Percentiles rank a stretch among this genome's conserved stretches.
Conservation (phyloP, 2,329 filamentous ascomycete species). For the Ascochyta lentis region DNA sequence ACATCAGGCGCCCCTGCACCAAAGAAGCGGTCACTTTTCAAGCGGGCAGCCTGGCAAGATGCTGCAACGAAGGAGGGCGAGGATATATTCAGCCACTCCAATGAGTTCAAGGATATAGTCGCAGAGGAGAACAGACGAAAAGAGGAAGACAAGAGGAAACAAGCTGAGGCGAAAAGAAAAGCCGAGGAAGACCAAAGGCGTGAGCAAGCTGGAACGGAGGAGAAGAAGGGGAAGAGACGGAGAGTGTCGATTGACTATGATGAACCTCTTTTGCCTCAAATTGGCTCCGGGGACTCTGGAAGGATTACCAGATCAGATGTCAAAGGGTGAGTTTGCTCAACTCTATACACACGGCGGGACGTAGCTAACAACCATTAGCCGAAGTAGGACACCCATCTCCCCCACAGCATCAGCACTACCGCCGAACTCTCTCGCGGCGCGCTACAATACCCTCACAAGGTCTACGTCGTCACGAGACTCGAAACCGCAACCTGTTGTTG, state of each 20-base stretch:
- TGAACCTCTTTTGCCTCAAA: conserved; percentile 11
- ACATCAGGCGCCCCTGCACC: conserved; percentile 28
- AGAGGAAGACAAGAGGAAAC: conserved; percentile 33
- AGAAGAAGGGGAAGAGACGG: conserved; percentile 20
- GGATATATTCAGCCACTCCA: conserved; percentile 54
- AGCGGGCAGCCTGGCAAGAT: conserved; percentile 60
- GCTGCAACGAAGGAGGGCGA: conserved; percentile 45
- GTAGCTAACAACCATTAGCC: conserved; percentile 22
- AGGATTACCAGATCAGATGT: conserved; percentile 14
- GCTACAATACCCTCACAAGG: conserved; percentile 40
- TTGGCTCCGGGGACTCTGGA: conserved; percentile 19
- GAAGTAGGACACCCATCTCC: conserved; percentile 35
- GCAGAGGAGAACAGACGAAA: conserved; percentile 47
- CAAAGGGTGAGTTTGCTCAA: conserved; percentile 26
- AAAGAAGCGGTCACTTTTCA: conserved; percentile 62
- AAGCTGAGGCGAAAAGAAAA: conserved; percentile 31
- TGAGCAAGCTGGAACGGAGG: conserved; percentile 28
- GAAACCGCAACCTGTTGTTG: conserved; percentile 24
- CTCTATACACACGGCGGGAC: too few relatives aligned
- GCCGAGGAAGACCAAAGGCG: conserved; percentile 37
- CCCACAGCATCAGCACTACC: conserved; percentile 22
- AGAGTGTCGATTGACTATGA: conserved; percentile 31
- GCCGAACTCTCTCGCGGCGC: conserved; percentile 33
- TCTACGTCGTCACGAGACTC: conserved; percentile 10
- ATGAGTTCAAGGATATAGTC: conserved; percentile 48